Percentiles rank a stretch among this genome's conserved stretches.
Conservation (phyloP, 169 alveolate species). For the Cryptosporidium parvum region DNA sequence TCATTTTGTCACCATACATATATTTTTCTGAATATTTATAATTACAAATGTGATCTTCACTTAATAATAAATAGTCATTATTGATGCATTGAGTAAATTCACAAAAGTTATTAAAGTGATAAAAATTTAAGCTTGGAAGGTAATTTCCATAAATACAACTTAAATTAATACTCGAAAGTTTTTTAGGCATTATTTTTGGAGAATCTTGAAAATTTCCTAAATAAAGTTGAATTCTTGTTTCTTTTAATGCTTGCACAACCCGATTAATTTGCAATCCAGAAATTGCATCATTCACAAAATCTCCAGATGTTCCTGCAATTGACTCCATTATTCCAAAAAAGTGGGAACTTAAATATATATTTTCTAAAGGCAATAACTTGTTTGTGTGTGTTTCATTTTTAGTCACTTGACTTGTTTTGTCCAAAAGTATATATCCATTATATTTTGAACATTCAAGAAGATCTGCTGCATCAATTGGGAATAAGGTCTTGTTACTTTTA, state of each 20-base stretch:
- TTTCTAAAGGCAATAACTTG: conserved; percentile 9
- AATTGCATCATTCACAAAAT: conserved; percentile 60
- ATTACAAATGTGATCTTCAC: conserved; percentile 34
- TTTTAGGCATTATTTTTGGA: background rate
- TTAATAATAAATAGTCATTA: conserved; percentile 6
- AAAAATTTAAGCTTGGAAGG: conserved; percentile 36
- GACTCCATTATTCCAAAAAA: conserved; percentile 74
- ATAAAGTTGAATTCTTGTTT: conserved; percentile 26
- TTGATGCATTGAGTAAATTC: conserved; percentile 29
- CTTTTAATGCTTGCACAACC: conserved; percentile 17
- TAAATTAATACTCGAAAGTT: conserved; percentile 30
- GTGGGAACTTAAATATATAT: conserved; percentile 34
- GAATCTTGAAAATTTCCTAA: conserved; percentile 32
- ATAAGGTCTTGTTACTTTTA: background rate
- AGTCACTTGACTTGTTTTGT: background rate
- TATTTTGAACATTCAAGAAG: conserved; percentile 63
- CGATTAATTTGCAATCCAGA: conserved; percentile 27
- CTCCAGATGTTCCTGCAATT: conserved; percentile 66
- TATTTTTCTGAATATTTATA: conserved; percentile 9
- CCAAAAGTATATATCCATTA: conserved; percentile 19
- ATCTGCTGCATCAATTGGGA: conserved; percentile 64
- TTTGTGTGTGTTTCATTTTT: background rate
- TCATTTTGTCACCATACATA: background rate
- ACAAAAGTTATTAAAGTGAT: conserved; percentile 41
- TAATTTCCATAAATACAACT: conserved; percentile 34